Percentiles rank a stretch among this genome's conserved stretches.
Conservation (phyloP, 345 rosid species). For the Citrus sp. region DNA sequence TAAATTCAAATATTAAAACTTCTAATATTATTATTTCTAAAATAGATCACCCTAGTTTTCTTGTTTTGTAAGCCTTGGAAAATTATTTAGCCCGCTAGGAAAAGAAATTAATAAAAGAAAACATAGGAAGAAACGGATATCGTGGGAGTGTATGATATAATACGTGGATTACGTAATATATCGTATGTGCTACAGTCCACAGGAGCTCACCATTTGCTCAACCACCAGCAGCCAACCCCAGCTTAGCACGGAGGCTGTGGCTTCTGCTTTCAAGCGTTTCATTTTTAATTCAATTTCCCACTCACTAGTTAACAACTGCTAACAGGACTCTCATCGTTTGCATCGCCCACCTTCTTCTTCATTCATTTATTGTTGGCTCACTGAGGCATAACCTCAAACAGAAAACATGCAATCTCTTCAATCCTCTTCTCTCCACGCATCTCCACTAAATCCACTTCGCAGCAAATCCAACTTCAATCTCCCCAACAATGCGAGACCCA, state of each 20-base stretch:
- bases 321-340: conserved; percentile 20
- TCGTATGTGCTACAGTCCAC: background rate
- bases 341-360: conserved; percentile 14
- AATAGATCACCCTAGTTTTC: no score
- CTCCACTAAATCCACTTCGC: conserved; percentile 53
- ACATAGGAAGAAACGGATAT: background rate
- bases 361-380: background rate
- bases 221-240: background rate
- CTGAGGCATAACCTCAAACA: conserved; percentile 1
- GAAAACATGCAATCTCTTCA: conserved; percentile 74
- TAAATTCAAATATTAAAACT: no score
- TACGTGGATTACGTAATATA: background rate
- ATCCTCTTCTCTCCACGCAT: conserved; percentile 50
- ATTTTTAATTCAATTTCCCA: background rate
- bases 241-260: background rate
- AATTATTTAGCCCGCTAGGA: no score
- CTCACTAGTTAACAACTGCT: background rate
- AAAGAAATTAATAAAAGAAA: no score
- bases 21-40: no score
- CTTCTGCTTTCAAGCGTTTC: background rate
- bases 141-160: background rate
- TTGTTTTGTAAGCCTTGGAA: no score
- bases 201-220: background rate
- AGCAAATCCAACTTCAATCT: conserved; percentile 21
- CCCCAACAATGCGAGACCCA: conserved; percentile 28